Base-by-base conservation (phyloP, 129 eudicot genomes). In the Saussurea involucrata region DNA sequence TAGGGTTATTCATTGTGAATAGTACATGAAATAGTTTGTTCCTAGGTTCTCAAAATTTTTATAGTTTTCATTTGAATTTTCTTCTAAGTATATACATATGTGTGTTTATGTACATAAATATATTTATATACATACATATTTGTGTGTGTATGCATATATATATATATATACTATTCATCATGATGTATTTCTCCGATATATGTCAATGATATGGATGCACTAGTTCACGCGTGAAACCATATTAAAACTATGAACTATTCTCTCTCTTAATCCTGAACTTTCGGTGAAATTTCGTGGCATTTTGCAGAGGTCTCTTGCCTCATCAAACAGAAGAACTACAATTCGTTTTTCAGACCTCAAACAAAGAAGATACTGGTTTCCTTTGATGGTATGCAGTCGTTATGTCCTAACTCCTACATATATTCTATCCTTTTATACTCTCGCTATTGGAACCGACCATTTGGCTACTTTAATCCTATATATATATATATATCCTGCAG, bases 281-380 rank as follows among this genome's bases (percentile, higher is more conserved):
- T 4, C 21, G 76, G 44, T 10, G 0, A 63, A 10, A 21, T 49
- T 28, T 40, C n/a, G 27, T 11, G 79, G 37, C 24, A 27, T 72
- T 68, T 68, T 85, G 74, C 66, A 93, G 98, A 88, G 98, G 73
- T 81, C 97, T 75, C 83, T 93, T 34, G 97, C 96, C 71, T 91
- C 96, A 87, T 71, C 90, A 76, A 89, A 84, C 81, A 82, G 97
- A 86, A 93, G 90, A 84, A 71, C 87, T 37, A 78, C 97, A 64
- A 85, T 93, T 66, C 86, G 91, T 63, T 87, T 90, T 83, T 84
- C 85, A 66, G 97, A 93, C 64, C 90, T 93, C 68, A 87, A 86
- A 80, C 92, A 80, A 49, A 87, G 92, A 87, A 91, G 95, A 93
- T 93, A 90, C 63, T 93, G 97, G 97, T 83, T 93, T 64, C 98